Evolutionary conservation across 345 rosid genomes (phyloP).

Genomic region (Theobroma cacao): DNA sequence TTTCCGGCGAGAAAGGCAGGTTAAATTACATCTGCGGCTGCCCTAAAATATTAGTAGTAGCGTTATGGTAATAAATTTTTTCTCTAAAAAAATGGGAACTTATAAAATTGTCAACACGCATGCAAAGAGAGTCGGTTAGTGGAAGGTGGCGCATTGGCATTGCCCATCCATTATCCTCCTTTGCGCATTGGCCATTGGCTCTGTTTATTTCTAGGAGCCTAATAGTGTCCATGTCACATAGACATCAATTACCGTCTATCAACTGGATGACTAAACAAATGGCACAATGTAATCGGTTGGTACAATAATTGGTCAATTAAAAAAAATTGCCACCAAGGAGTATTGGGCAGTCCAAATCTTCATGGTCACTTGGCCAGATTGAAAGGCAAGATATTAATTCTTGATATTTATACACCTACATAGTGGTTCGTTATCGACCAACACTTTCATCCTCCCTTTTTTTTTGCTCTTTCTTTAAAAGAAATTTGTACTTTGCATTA

Average conservation of each 20-base stretch:
- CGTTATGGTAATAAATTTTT: no score
- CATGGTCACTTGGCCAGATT: background rate
- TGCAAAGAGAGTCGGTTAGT: slow-evolving; percentile 8
- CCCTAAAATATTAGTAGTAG: background rate
- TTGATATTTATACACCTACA: background rate
- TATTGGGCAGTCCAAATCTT: background rate
- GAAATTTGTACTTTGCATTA: background rate
- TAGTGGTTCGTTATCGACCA: background rate
- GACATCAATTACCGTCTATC: background rate
- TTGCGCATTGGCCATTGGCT: background rate
- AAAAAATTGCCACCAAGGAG: background rate
- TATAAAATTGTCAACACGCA: slow-evolving; percentile 1
- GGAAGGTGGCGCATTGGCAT: slow-evolving; percentile 10
- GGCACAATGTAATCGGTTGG: background rate
- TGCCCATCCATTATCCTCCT: background rate
- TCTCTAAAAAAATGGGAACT: background rate
- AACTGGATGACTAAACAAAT: background rate
- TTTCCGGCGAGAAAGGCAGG: background rate
- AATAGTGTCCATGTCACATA: background rate
- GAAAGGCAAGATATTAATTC: background rate
- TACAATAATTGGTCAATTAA: background rate
- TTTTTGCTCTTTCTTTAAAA: no score
- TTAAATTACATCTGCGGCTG: background rate
- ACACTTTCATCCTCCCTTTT: background rate
- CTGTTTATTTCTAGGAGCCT: background rate